Percentiles rank a stretch among this genome's conserved stretches.
Evolutionary conservation across 2,329 filamentous ascomycete genomes (phyloP).

Genomic region (Beauveria medogensis): DNA sequence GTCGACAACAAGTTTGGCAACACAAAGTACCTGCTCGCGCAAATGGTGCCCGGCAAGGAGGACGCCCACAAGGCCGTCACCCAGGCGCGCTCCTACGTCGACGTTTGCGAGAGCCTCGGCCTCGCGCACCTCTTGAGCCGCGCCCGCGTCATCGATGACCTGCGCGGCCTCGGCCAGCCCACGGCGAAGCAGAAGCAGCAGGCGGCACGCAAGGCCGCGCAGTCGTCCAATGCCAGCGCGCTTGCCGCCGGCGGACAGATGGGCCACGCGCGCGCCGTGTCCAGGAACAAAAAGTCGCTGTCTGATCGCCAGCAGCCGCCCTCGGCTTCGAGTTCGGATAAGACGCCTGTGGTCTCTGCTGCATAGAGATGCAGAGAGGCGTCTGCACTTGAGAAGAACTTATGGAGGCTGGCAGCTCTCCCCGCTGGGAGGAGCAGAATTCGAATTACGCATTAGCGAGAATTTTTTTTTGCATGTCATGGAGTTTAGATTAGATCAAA

Average conservation of each 20-base stretch:
- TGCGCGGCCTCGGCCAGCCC: slow-evolving; percentile 50
- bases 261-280: slow-evolving; percentile 28
- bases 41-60: slow-evolving; percentile 77
- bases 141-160: slow-evolving; percentile 58
- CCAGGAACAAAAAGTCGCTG: slow-evolving; percentile 25
- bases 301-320: slow-evolving; percentile 18
- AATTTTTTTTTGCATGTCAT: not conserved
- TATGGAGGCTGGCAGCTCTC: not conserved
- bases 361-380: slow-evolving; percentile 9
- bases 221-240: slow-evolving; percentile 29
- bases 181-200: slow-evolving; percentile 22
- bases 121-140: slow-evolving; percentile 54
- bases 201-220: slow-evolving; percentile 23
- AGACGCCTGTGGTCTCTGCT: slow-evolving; percentile 9
- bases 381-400: not conserved
- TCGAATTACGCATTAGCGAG: not conserved
- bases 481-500: slow-evolving; percentile 3
- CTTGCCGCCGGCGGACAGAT: slow-evolving; percentile 41
- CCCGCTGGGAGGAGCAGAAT: not conserved
- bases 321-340: slow-evolving; percentile 5
- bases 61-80: slow-evolving; percentile 54
- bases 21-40: slow-evolving; percentile 81
- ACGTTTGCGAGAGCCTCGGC: slow-evolving; percentile 57
- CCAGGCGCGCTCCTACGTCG: slow-evolving; percentile 60
- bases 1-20: slow-evolving; percentile 85